These are phyloP conservation scores for Dendrobium officinale DNA, from an alignment of 106 monocot genomes.

Conservation along the genomic window DNA sequence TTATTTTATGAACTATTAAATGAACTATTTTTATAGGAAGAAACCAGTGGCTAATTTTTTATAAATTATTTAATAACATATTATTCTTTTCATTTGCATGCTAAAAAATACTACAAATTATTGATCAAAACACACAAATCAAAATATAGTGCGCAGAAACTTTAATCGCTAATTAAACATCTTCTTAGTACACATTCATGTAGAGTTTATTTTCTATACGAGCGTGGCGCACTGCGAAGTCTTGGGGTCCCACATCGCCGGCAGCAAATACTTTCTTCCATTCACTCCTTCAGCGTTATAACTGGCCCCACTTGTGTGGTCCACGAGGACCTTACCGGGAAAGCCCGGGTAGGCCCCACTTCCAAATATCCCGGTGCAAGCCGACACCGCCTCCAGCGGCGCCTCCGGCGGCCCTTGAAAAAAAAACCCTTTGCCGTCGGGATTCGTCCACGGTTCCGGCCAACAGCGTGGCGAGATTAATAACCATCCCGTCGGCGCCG, in stretches of 20 bases:
- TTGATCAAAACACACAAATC: too few species aligned
- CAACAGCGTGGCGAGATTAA: conserved; percentile 45
- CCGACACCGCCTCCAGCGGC: conserved; percentile 43
- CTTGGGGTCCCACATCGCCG: conserved; percentile 41
- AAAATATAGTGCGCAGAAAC: too few species aligned
- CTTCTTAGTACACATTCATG: too few species aligned
- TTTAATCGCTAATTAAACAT: too few species aligned
- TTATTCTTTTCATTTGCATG: too few species aligned
- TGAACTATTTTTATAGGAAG: too few species aligned
- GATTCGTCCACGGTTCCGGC: conserved; percentile 50
- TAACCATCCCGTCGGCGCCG: conserved; percentile 44
- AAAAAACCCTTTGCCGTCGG: conserved; percentile 43
- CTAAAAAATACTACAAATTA: too few species aligned
- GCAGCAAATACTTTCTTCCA: conserved; percentile 45
- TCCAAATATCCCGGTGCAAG: conserved; percentile 43
- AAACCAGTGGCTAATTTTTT: too few species aligned
- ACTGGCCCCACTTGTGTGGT: conserved; percentile 33
- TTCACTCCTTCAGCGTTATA: conserved; percentile 39
- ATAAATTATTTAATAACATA: too few species aligned
- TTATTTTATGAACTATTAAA: too few species aligned
- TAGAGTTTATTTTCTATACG: background rate
- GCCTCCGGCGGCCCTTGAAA: conserved; percentile 37
- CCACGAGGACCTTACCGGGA: conserved; percentile 35
- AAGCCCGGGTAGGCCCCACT: conserved; percentile 49
- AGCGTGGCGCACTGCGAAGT: conserved; percentile 34